phyloP scores from a whole-genome alignment of 1,139 yeast species.

The Pichia sp. region DNA sequence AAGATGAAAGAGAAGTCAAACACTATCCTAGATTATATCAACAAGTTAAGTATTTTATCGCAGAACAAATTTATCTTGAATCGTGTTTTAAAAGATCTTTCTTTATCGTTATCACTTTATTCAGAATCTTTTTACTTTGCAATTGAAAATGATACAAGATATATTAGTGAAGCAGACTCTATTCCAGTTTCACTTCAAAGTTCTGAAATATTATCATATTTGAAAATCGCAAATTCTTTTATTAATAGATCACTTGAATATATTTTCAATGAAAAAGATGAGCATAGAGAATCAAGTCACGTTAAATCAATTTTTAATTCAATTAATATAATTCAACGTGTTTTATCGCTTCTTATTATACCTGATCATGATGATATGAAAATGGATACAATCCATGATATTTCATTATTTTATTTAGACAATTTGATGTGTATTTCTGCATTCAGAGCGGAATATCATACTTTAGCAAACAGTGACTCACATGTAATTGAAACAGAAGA shows the following conservation, averaged over 20 bases:
- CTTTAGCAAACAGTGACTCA: background rate
- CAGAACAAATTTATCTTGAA: background rate
- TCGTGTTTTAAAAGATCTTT: background rate
- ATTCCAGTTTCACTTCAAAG: background rate
- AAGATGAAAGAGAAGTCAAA: constrained; percentile 1
- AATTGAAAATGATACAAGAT: background rate
- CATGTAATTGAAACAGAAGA: background rate
- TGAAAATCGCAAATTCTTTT: constrained; percentile 3
- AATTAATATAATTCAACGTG: constrained; percentile 7
- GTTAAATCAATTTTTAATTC: background rate
- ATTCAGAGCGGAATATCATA: constrained; percentile 9
- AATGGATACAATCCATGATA: constrained; percentile 3
- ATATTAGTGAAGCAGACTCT: background rate
- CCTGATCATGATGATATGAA: constrained; percentile 2
- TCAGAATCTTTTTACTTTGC: background rate
- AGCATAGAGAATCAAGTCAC: background rate
- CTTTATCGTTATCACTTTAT: background rate
- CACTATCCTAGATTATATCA: constrained; percentile 5
- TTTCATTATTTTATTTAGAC: constrained; percentile 8
- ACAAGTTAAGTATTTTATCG: constrained; percentile 8
- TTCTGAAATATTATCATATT: constrained; percentile 2
- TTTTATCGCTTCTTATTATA: background rate
- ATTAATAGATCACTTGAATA: constrained; percentile 2
- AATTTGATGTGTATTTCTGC: constrained; percentile 12
- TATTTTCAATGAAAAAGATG: background rate